These are phyloP conservation scores for Colletotrichum sojae DNA, from an alignment of 2,329 filamentous ascomycete species.

Conservation along the genomic window DNA sequence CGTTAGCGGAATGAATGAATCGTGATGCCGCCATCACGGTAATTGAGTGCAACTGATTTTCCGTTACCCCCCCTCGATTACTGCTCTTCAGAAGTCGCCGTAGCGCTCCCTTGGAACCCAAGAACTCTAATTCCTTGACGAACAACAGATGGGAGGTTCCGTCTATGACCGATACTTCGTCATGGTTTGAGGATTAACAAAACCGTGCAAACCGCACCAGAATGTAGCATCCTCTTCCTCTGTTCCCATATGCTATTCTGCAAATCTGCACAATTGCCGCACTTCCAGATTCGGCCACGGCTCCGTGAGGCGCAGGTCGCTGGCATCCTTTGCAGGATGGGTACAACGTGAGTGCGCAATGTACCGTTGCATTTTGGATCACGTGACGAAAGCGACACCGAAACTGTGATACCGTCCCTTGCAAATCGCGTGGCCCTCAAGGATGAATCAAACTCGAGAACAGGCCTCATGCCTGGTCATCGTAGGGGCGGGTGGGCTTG, in stretches of 20 bases:
- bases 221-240: no score
- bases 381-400: slow-evolving; percentile 38
- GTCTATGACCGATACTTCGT: not conserved
- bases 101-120: not conserved
- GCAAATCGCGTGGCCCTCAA: slow-evolving; percentile 35
- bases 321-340: not conserved
- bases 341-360: not conserved
- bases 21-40: slow-evolving; percentile 5
- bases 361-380: slow-evolving; percentile 26
- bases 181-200: not conserved
- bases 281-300: slow-evolving; percentile 11
- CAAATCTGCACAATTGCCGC: slow-evolving; percentile 7
- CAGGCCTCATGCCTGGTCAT: slow-evolving; percentile 27
- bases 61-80: not conserved
- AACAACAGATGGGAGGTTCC: not conserved
- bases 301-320: not conserved
- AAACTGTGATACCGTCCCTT: slow-evolving; percentile 34
- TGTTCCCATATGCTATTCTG: not conserved
- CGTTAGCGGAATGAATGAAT: not conserved
- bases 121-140: no score
- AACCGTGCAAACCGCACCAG: no score
- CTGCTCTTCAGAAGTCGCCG: not conserved
- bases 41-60: slow-evolving; percentile 6
- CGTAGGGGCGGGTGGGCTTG: slow-evolving; percentile 16
- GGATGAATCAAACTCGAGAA: slow-evolving; percentile 30